Evolutionary conservation across 192 early-diverging fungal species (phyloP).

Genomic region (Rhizophagus sp.): DNA sequence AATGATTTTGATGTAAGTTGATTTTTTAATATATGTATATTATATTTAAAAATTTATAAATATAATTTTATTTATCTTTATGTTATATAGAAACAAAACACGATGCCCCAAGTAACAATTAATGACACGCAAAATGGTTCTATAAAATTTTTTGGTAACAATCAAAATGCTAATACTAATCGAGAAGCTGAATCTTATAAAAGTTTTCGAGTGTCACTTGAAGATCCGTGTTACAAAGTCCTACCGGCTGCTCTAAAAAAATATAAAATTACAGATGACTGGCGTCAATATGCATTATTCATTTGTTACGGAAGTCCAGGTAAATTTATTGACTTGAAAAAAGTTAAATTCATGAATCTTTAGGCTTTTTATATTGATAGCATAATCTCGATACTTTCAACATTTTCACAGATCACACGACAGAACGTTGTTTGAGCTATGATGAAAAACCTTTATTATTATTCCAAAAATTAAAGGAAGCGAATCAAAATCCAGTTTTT

Average conservation of each 20-base stretch:
- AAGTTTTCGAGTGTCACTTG: conserved; percentile 78
- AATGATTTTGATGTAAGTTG: conserved; percentile 19
- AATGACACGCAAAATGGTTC: conserved; percentile 48
- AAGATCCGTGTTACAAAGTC: conserved; percentile 85
- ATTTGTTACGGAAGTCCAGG: conserved; percentile 73
- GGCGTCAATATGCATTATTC: conserved; percentile 83
- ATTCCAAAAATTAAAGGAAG: conserved; percentile 75
- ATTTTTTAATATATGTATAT: neutral
- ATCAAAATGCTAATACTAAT: conserved; percentile 31
- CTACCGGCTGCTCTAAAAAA: conserved; percentile 84
- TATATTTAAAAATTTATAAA: neutral
- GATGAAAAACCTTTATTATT: conserved; percentile 77
- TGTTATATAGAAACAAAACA: conserved; percentile 6
- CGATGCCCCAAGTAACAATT: conserved; percentile 1
- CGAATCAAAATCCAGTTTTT: conserved; percentile 70
- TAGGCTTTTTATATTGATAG: neutral
- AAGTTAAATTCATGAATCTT: neutral
- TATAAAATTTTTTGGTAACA: conserved; percentile 87
- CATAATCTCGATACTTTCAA: neutral
- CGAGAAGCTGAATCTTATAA: conserved; percentile 75
- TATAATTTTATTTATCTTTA: neutral
- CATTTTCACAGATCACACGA: conserved; percentile 20
- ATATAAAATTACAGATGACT: conserved; percentile 87
- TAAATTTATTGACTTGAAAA: conserved; percentile 32
- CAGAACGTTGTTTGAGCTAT: conserved; percentile 69